Evolutionary conservation across 2,329 filamentous ascomycete species (phyloP).

Genomic region (Colletotrichum sp.): DNA sequence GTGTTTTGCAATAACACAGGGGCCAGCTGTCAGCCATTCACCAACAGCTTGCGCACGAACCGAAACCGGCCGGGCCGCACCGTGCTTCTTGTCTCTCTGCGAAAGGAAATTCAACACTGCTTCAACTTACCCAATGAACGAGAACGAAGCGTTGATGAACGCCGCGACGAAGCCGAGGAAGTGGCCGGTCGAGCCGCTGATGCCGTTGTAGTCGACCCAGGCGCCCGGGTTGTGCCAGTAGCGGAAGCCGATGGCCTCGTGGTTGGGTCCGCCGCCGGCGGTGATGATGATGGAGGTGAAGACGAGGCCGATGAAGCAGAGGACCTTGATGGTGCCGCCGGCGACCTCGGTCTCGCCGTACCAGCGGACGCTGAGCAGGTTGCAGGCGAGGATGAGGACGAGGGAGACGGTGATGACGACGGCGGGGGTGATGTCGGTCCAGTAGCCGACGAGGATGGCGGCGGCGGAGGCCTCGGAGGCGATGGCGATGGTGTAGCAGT

Average conservation of each 20-base stretch:
- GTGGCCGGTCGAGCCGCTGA: conserved; percentile 52
- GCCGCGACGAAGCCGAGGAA: conserved; percentile 62
- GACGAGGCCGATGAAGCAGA: conserved; percentile 57
- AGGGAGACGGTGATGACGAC: conserved; percentile 50
- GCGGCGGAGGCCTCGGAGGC: conserved; percentile 47
- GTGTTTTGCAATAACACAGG: background rate
- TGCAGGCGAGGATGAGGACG: conserved; percentile 40
- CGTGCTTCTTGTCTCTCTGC: background rate
- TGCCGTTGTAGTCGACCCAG: conserved; percentile 52
- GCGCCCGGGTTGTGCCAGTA: conserved; percentile 50
- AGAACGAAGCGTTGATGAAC: conserved; percentile 54
- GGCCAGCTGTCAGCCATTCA: background rate
- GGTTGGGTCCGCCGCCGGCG: conserved; percentile 54
- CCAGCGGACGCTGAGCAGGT: conserved; percentile 44
- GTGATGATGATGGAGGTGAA: conserved; percentile 49
- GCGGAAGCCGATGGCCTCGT: conserved; percentile 45
- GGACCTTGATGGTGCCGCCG: conserved; percentile 48
- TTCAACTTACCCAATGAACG: conserved; percentile 13
- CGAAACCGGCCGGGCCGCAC: too few species aligned
- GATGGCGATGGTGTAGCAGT: conserved; percentile 47
- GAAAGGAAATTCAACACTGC: background rate
- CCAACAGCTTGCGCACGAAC: background rate
- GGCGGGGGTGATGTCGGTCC: conserved; percentile 45
- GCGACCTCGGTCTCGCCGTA: conserved; percentile 52
- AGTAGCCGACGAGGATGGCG: conserved; percentile 46